Conservation (phyloP, 139 green algal species). For the Picochlorum sp. region DNA sequence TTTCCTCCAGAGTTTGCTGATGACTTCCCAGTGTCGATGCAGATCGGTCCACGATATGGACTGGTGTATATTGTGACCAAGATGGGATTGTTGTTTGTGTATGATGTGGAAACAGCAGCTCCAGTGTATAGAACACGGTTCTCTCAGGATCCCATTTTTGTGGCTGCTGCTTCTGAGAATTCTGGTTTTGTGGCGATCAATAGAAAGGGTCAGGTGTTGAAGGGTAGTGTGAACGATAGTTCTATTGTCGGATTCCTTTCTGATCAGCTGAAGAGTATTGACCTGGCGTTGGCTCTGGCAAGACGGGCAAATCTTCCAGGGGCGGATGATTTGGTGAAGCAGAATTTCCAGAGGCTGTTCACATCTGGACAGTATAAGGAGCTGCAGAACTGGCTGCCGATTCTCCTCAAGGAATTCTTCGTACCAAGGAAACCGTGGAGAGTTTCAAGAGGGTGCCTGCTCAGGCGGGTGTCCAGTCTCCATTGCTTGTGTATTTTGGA, state of each 20-base stretch:
- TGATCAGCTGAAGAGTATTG: slow-evolving; percentile 89
- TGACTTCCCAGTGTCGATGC: slow-evolving; percentile 97
- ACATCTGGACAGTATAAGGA: slow-evolving; percentile 87
- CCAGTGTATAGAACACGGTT: slow-evolving; percentile 96
- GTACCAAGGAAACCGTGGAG: slow-evolving; percentile 69
- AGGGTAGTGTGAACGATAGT: slow-evolving; percentile 83
- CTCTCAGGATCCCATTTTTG: slow-evolving; percentile 92
- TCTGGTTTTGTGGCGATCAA: slow-evolving; percentile 91
- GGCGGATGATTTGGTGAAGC: slow-evolving; percentile 83
- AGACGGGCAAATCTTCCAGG: slow-evolving; percentile 89
- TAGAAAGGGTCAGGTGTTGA: slow-evolving; percentile 80
- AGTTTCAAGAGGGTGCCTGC: slow-evolving; percentile 79
- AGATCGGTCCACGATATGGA: slow-evolving; percentile 73
- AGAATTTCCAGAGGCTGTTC: slow-evolving; percentile 92
- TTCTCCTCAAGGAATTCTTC: slow-evolving; percentile 64
- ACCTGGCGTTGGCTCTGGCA: slow-evolving; percentile 88
- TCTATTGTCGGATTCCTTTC: slow-evolving; percentile 92
- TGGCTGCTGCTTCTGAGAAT: slow-evolving; percentile 57
- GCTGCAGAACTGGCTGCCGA: slow-evolving; percentile 89
- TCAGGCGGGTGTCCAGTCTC: slow-evolving; percentile 81
- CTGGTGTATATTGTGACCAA: slow-evolving; percentile 97
- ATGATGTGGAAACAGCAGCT: slow-evolving; percentile 92
- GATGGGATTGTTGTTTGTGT: slow-evolving; percentile 97
- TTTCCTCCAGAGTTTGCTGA: slow-evolving; percentile 98
- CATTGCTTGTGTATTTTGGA: slow-evolving; percentile 98